Base-by-base conservation (phyloP, 192 early-diverging fungal species). In the Coemansia erecta region DNA sequence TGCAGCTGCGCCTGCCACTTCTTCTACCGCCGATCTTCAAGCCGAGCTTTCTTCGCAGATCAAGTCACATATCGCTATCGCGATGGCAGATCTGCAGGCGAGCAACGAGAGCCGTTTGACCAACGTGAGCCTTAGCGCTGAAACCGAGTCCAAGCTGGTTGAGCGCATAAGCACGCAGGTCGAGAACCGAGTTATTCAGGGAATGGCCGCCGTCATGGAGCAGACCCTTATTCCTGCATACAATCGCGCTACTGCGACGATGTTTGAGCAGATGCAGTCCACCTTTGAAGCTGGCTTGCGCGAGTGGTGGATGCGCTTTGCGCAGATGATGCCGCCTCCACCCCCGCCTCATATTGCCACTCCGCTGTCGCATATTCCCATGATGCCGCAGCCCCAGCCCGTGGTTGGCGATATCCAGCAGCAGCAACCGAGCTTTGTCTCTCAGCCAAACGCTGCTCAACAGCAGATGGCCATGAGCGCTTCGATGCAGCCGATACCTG, bases 221-320 rank as follows among this genome's bases (percentile, higher is more conserved):
- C 58, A 58, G 52, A 73, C 71, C 14, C 63, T 80, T 39, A 73
- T 80, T 42, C 77, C 77, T 23, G 77, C 77, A 3, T 80, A 80
- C 52, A 65, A 49, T 33, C 66, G 77, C 2, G 77, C 77, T 39
- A 80, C 77, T 4, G 68, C 71, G 10, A 63, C 70, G 23, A 80
- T 80, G 77, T 80, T 79, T 68, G 70, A 73, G 60, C 77, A 80
- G 58, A 80, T 80, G 71, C 70, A 80, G 28, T 31, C 67, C 23
- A 73, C 77, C 0, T 80, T 80, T 46, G 69, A 78, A 52, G 58
- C 64, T 31, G 73, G 73, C 10, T 43, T 77, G 63, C 73, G 64
- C 37, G 73, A 77, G 63, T 77, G 73, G 73, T 77, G 73, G 73
- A 48, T 59, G 43, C 73, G 73, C 18, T 70, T 70, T 70, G 73